phyloP scores from a whole-genome alignment of 768 basidiomycete species.

The Agrocybe chaxingu region DNA sequence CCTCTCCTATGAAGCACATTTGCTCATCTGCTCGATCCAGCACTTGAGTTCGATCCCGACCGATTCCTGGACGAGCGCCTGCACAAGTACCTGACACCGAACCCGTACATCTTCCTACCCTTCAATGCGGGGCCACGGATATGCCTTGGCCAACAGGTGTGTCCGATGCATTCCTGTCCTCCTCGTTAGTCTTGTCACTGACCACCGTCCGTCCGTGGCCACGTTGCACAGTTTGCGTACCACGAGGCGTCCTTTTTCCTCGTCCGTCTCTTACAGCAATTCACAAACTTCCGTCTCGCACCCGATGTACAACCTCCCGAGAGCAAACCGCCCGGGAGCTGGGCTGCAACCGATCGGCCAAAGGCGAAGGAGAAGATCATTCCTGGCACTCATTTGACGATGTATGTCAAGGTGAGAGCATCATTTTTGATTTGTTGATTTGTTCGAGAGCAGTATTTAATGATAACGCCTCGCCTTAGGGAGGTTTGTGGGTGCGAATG shows the following conservation, averaged over 20 bases:
- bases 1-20: too few relatives aligned
- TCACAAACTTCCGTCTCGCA: constrained; percentile 31
- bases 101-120: constrained; percentile 36
- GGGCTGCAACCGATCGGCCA: constrained; percentile 29
- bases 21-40: constrained; percentile 14
- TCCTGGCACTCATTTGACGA: constrained; percentile 31
- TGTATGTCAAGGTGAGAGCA: constrained; percentile 33
- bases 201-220: constrained; percentile 23
- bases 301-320: constrained; percentile 30
- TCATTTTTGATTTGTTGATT: too few relatives aligned
- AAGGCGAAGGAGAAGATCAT: constrained; percentile 28
- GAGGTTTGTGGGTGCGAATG: background rate
- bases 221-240: constrained; percentile 54
- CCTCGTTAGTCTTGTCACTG: too few relatives aligned
- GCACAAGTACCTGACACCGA: constrained; percentile 40
- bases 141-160: constrained; percentile 43
- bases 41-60: constrained; percentile 47
- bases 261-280: constrained; percentile 46
- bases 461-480: background rate
- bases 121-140: constrained; percentile 35
- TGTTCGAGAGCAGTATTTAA: background rate
- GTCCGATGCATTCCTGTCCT: too few relatives aligned
- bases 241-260: constrained; percentile 55
- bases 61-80: constrained; percentile 52
- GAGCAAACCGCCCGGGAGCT: constrained; percentile 32